Evolutionary conservation across 2,329 filamentous ascomycete genomes (phyloP), one percentile per base, ranked within the genome.

Genomic region (Ampelomyces quisqualis): DNA sequence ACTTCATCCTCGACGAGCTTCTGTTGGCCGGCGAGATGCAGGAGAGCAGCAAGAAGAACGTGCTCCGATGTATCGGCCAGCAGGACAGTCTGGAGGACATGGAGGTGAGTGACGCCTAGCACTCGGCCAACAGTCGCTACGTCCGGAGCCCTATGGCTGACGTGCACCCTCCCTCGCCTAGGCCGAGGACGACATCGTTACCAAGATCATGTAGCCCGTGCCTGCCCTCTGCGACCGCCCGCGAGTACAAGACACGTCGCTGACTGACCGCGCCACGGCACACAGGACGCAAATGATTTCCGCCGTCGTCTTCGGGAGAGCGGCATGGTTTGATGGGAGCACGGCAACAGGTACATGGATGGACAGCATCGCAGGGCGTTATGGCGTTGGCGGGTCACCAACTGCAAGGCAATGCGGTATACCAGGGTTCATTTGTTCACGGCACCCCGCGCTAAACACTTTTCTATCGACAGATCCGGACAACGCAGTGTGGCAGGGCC

Each of bases 21-120:
- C 77, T 98, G 53, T 78, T 98, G 56, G 93, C 93, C 5, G 93
- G 93, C 46, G 93, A 98, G 72, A 83, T 98, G 74, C 93, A 98
- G 72, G 93, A 98, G 74, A 97, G 90, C 72, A 97, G 91, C 71
- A 98, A 97, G 77, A 98, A 98, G 82, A 97, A 97, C 64, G 90
- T 98, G 27, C 74, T 98, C 51, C 79, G 93, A 49, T 95, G 91
- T 65, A 98, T 98, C 66, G 88, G 88, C 42, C 93, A 97, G 67
- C 91, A 98, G 71, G 93, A 98, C 71, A 94, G 90, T 46, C 77
- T 98, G 41, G 93, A 98, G 74, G 93, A 98, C 66, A 95, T 97
- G 85, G 93, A 98, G 89, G 93, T 98, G 73, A 82, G 88, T 84
- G 47, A 53, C 38, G 47, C 38, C 41, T 54, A 38, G 50, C 36